phyloP scores from a whole-genome alignment of 2,329 filamentous ascomycete genomes.

The Ceratocystis cubensis region DNA sequence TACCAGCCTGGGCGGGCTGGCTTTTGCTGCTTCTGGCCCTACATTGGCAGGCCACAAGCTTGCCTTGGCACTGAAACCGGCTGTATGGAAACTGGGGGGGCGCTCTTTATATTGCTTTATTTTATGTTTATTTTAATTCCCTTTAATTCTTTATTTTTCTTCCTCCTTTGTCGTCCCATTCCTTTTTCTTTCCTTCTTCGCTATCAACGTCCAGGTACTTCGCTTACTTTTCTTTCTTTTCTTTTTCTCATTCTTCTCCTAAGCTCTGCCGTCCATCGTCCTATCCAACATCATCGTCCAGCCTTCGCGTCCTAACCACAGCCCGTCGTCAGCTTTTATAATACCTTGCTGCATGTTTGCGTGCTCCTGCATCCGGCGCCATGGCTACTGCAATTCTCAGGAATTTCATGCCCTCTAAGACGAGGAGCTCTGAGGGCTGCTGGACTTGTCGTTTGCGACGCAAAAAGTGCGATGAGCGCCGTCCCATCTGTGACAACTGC shows the following conservation, averaged over 20 bases:
- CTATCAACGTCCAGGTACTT: neutral
- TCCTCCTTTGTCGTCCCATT: neutral
- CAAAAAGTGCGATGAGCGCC: constrained; percentile 48
- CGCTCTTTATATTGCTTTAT: neutral
- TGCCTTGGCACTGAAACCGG: constrained; percentile 2
- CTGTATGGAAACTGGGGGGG: neutral
- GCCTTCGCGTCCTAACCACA: neutral
- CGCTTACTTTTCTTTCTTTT: neutral
- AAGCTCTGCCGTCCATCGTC: neutral
- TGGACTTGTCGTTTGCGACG: constrained; percentile 50
- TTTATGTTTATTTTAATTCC: neutral
- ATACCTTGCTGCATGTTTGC: neutral
- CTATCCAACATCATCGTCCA: neutral
- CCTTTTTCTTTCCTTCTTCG: neutral
- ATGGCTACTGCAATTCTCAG: constrained; percentile 16
- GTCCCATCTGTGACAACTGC: constrained; percentile 41
- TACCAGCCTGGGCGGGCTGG: no score
- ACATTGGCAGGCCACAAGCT: neutral
- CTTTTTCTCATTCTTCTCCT: neutral
- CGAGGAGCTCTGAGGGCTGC: constrained; percentile 32
- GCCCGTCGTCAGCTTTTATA: neutral
- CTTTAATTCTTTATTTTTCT: neutral
- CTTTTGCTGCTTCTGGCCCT: neutral
- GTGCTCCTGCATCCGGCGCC: neutral
- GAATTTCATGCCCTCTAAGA: constrained; percentile 20